Evolutionary conservation across 1,284 basidiomycete species (phyloP).

Genomic region (Ustilago bromivora): DNA sequence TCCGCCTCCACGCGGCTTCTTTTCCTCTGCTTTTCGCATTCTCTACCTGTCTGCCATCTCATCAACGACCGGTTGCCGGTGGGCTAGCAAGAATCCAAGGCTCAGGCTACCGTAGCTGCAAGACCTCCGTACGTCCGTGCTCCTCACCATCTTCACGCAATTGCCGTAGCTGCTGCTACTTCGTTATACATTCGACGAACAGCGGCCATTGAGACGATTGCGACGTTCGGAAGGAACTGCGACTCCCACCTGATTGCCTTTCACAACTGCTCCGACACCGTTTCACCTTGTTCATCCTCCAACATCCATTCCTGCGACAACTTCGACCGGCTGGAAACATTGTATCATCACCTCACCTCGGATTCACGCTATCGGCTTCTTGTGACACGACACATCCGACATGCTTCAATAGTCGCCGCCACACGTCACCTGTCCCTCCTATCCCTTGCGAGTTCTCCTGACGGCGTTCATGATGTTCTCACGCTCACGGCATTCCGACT

Average conservation of each 20-base stretch:
- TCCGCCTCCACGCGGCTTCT: conserved; percentile 1
- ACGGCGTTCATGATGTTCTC: conserved; percentile 24
- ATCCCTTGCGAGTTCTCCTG: background rate
- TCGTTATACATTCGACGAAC: too few relatives aligned
- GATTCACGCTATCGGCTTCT: background rate
- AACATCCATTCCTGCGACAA: background rate
- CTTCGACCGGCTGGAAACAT: background rate
- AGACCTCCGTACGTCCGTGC: background rate
- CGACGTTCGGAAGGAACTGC: too few relatives aligned
- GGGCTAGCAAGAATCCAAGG: background rate
- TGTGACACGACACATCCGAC: conserved; percentile 4
- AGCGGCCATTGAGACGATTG: too few relatives aligned
- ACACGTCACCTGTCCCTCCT: background rate
- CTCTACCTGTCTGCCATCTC: background rate
- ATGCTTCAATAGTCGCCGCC: conserved; percentile 14
- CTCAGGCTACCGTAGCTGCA: background rate
- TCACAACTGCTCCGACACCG: too few relatives aligned
- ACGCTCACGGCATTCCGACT: conserved; percentile 21
- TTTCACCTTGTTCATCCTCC: too few relatives aligned
- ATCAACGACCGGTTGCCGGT: background rate
- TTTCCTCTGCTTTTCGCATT: background rate
- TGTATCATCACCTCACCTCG: background rate
- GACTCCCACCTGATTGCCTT: too few relatives aligned
- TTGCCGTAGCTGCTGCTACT: background rate
- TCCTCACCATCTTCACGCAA: background rate